Percentiles rank a stretch among this genome's conserved stretches.
phyloP scores from a whole-genome alignment of 2,329 filamentous ascomycete species.

The Pseudopyricularia cyperi region DNA sequence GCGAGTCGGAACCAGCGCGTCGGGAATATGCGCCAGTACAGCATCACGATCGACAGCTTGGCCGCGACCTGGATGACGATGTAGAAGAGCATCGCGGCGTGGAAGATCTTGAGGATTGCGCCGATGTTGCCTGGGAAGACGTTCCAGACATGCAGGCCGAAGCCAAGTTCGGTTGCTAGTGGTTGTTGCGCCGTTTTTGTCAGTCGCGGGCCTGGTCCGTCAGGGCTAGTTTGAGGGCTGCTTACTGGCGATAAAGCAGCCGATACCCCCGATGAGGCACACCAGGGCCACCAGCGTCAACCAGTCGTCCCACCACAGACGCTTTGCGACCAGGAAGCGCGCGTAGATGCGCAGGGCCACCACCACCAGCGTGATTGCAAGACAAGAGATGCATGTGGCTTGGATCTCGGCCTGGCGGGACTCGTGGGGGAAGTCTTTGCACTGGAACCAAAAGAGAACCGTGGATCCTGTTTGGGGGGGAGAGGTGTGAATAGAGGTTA shows the following conservation, averaged over 20 bases:
- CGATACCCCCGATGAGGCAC: neutral
- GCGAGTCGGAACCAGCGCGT: constrained; percentile 5
- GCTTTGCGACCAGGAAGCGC: neutral
- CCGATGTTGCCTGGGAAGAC: neutral
- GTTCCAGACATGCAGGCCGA: neutral
- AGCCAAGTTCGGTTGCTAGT: neutral
- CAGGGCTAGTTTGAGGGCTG: neutral
- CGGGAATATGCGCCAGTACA: constrained; percentile 11
- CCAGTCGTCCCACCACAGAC: neutral
- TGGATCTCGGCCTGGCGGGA: neutral
- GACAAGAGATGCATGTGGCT: neutral
- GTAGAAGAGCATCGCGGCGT: constrained; percentile 10
- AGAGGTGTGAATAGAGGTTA: neutral
- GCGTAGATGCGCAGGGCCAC: neutral
- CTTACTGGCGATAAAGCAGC: neutral
- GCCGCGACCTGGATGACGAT: constrained; percentile 9
- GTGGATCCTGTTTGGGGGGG: neutral
- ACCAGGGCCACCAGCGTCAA: neutral
- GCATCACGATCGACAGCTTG: constrained; percentile 12
- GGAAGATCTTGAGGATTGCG: neutral
- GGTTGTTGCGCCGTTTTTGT: neutral
- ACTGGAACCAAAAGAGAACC: neutral
- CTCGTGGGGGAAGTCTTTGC: neutral
- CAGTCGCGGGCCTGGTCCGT: neutral
- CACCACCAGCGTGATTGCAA: neutral